phyloP scores from a whole-genome alignment of 345 rosid genomes.

The Psidium friedrichsthalianum region DNA sequence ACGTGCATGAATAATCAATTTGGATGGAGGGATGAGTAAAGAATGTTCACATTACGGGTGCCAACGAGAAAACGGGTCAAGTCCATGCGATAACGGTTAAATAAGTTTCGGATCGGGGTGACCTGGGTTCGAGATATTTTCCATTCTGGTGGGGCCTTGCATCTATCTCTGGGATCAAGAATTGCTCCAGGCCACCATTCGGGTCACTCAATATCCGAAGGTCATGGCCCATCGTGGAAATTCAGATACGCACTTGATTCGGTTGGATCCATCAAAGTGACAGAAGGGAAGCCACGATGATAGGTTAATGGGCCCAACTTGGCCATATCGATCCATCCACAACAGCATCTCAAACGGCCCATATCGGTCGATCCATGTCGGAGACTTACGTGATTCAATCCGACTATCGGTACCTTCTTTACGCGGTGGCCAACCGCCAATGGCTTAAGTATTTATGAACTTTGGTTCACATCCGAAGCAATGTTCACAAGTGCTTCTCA shows the following conservation, averaged over 20 bases:
- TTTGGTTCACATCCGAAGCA: not conserved
- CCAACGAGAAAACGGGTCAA: not conserved
- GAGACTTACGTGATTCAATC: not conserved
- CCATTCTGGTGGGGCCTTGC: too few relatives aligned
- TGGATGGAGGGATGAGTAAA: not conserved
- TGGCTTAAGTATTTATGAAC: fast-evolving
- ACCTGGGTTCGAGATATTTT: too few relatives aligned
- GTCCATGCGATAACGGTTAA: too few relatives aligned
- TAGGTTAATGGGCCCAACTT: not conserved
- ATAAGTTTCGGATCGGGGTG: too few relatives aligned
- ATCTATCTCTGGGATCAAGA: too few relatives aligned
- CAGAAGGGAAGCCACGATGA: not conserved
- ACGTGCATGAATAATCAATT: not conserved
- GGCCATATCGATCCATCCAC: not conserved
- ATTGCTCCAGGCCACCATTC: too few relatives aligned
- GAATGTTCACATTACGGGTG: not conserved
- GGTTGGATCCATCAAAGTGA: not conserved
- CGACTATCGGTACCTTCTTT: fast-evolving
- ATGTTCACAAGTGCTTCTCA: not conserved
- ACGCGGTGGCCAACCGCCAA: not conserved
- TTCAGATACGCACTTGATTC: not conserved
- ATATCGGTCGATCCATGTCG: too few relatives aligned
- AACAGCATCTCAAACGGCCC: not conserved
- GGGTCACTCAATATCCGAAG: not conserved
- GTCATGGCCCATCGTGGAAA: not conserved